A percentile compares a stretch with the other conserved stretches of the same genome.
phyloP scores from a whole-genome alignment of 306 rosid genomes.

The Malus domestica region ASM211411v1 NC_041790.1:23026501-23027000 shows the following conservation, averaged over 20 bases:
- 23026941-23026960: background rate
- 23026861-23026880: conserved; percentile 39
- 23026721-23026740: background rate
- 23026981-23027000: background rate
- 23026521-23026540: conserved; percentile 6
- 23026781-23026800: background rate
- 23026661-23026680: background rate
- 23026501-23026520: conserved; percentile 24
- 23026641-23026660: background rate
- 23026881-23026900: conserved; percentile 95
- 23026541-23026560: conserved; percentile 36
- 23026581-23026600: conserved; percentile 31
- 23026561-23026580: conserved; percentile 34
- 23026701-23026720: background rate
- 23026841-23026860: conserved; percentile 8
- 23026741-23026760: background rate
- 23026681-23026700: background rate
- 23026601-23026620: conserved; percentile 30
- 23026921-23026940: conserved; percentile 58
- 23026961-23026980: background rate
- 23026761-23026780: background rate
- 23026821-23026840: background rate
- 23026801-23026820: background rate
- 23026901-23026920: conserved; percentile 82
- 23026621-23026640: background rate